Percentiles rank a stretch among this genome's conserved stretches.
These are phyloP conservation scores for Zalerion maritima DNA, from an alignment of 495 filamentous ascomycete genomes.

Conservation along the genomic window DNA sequence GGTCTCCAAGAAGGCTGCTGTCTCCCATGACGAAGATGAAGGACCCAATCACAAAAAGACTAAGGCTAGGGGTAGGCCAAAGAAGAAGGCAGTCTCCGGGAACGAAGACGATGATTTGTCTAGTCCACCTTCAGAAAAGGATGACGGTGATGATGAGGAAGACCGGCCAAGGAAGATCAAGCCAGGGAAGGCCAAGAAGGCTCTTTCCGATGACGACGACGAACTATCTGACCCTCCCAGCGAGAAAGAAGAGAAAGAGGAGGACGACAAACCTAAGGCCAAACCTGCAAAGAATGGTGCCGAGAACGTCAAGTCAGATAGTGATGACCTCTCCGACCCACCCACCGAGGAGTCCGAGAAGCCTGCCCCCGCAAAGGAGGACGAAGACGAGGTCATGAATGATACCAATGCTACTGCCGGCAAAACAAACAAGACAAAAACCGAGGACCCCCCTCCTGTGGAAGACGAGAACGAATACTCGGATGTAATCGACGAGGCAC, in stretches of 20 bases:
- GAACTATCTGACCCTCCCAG: too few species aligned
- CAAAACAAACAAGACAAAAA: constrained; percentile 3
- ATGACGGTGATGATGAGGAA: constrained; percentile 14
- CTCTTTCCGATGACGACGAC: constrained; percentile 23
- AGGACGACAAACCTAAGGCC: constrained; percentile 14
- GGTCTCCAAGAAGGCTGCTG: constrained; percentile 12
- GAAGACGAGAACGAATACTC: constrained; percentile 5
- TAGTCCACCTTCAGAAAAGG: constrained; percentile 8
- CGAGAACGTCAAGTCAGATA: constrained; percentile 19
- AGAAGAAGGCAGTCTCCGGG: constrained; percentile 5
- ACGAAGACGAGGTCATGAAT: not conserved
- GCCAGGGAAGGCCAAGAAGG: constrained; percentile 15
- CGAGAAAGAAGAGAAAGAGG: constrained; percentile 17
- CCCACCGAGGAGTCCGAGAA: not conserved
- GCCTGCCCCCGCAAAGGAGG: constrained; percentile 11
- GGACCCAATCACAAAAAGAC: constrained; percentile 9
- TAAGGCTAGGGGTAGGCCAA: constrained; percentile 10
- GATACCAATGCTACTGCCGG: constrained; percentile 1
- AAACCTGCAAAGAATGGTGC: constrained; percentile 17
- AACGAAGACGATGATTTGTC: constrained; percentile 10
- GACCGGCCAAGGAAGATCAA: constrained; percentile 17
- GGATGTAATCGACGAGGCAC: constrained; percentile 12
- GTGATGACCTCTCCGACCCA: not conserved
- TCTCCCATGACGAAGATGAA: constrained; percentile 17
- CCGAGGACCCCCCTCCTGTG: constrained; percentile 3